A percentile compares a stretch with the other conserved stretches of the same genome.
Evolutionary conservation across 257 asterid species (phyloP).

Genomic region (Paraleonurus japonicus): DNA sequence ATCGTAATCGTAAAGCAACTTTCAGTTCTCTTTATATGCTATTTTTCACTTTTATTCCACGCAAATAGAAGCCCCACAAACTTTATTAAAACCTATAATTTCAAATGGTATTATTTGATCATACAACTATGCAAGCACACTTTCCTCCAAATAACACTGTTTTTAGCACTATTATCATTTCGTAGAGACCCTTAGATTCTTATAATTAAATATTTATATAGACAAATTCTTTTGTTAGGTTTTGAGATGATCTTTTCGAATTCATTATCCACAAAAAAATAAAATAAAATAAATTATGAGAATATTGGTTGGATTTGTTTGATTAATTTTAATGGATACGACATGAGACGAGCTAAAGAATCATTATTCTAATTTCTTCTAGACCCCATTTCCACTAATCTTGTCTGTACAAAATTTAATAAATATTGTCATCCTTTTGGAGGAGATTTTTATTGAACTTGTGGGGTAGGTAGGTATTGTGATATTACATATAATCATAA

Average conservation of each 20-base stretch:
- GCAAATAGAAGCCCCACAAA: constrained; percentile 14
- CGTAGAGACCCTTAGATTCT: not conserved
- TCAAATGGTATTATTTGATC: not conserved
- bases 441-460: not conserved
- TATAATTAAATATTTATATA: not conserved
- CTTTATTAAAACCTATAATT: constrained; percentile 10
- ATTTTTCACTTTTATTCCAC: constrained; percentile 19
- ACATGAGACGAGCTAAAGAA: too few species aligned
- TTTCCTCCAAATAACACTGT: not conserved
- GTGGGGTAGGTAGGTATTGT: not conserved
- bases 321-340: not conserved
- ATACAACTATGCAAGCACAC: not conserved
- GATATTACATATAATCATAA: not conserved
- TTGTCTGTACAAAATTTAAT: not conserved
- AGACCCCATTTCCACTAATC: not conserved
- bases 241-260: not conserved
- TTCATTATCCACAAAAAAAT: not conserved
- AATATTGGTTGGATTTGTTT: not conserved
- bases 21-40: not conserved
- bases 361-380: not conserved
- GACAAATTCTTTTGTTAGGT: not conserved
- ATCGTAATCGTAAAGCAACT: constrained; percentile 39
- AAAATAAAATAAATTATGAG: too few species aligned
- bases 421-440: not conserved
- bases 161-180: not conserved